Evolutionary conservation across 257 asterid genomes (phyloP).

Genomic region (Nicotiana tabacum): DNA sequence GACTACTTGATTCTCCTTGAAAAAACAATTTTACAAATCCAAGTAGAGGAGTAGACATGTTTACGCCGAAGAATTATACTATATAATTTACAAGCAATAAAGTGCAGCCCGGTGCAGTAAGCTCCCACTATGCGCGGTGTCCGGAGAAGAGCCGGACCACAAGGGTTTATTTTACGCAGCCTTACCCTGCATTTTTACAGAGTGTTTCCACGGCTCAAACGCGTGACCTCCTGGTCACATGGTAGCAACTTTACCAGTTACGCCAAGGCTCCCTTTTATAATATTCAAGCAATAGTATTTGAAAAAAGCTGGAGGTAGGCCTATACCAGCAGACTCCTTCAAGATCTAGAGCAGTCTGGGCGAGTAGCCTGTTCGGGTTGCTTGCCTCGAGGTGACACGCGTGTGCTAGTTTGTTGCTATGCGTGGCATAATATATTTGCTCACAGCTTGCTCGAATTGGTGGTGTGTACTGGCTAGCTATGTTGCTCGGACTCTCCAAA

Average conservation of each 20-base stretch:
- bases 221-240: too few species aligned
- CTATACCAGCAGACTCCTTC: background rate
- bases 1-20: background rate
- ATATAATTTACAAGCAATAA: background rate
- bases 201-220: too few species aligned
- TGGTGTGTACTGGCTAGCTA: background rate
- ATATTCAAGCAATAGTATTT: background rate
- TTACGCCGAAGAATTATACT: background rate
- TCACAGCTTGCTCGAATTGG: background rate
- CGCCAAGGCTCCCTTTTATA: too few species aligned
- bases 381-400: background rate
- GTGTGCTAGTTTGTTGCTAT: background rate
- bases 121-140: too few species aligned
- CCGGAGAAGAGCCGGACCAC: too few species aligned
- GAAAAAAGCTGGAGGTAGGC: background rate
- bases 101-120: too few species aligned
- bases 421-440: background rate
- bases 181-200: too few species aligned
- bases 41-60: constrained; percentile 2
- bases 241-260: too few species aligned
- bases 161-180: too few species aligned
- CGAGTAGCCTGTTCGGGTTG: background rate
- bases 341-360: background rate
- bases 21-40: background rate
- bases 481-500: too few species aligned